Evolutionary conservation across 202 grass and related monocot species (phyloP).

Genomic region (Musa balbisiana): DNA sequence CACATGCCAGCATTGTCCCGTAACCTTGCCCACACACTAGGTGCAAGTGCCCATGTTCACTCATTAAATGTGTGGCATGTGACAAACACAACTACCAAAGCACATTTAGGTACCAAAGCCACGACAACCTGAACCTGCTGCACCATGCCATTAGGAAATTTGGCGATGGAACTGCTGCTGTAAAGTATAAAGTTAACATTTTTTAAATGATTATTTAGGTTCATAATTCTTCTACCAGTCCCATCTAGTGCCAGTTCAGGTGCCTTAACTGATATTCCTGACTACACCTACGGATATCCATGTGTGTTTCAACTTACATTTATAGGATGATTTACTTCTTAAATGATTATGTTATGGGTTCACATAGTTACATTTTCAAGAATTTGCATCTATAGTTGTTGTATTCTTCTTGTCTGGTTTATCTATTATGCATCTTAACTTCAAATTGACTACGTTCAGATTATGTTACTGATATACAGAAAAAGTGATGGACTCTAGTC

Average conservation of each 20-base stretch:
- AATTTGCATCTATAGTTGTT: not conserved
- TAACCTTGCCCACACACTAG: too few relatives aligned
- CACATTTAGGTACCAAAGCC: not conserved
- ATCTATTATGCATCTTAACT: not conserved
- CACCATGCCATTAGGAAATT: not conserved
- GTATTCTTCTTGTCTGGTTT: not conserved
- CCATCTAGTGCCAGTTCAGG: too few relatives aligned
- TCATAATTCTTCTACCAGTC: too few relatives aligned
- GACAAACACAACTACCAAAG: too few relatives aligned
- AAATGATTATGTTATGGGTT: not conserved
- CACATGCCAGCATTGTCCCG: too few relatives aligned
- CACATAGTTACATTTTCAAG: not conserved
- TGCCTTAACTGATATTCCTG: too few relatives aligned
- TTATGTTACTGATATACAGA: constrained; percentile 5
- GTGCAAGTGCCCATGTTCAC: too few relatives aligned
- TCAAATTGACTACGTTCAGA: not conserved
- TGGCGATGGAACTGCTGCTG: not conserved
- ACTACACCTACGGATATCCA: not conserved
- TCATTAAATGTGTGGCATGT: too few relatives aligned
- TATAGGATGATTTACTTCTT: not conserved
- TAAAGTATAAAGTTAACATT: too few relatives aligned
- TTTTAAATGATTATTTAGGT: too few relatives aligned
- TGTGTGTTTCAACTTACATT: not conserved
- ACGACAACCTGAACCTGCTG: not conserved
- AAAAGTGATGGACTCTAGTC: constrained; percentile 17